Evolutionary conservation across 768 basidiomycete species (phyloP), one percentile per base, ranked within the genome.

Genomic region (Lyophyllum semitale): DNA sequence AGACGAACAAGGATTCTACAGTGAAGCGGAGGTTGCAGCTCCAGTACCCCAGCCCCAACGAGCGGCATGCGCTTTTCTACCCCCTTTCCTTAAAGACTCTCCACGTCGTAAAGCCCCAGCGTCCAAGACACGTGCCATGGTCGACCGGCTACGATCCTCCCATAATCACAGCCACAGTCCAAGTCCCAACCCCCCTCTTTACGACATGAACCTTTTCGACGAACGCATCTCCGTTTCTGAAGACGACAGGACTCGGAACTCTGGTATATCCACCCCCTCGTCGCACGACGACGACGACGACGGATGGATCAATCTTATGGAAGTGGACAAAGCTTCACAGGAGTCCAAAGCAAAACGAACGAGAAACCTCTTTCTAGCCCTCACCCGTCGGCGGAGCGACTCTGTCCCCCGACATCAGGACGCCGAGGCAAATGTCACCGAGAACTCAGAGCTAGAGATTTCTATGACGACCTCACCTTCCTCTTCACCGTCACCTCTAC

Each of bases 101-200:
- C 66, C 66, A 38, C 73, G 72, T 17, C 73, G 69, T 26, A 75
- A 73, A 41, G 68, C 71, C 11, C 73, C 81, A 20, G 64, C 73
- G 29, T 85, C 84, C 20, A 80, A 78, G 62, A 86, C 84, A 18
- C 76, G 84, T 12, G 79, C 82, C 58, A 81, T 86, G 38, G 81
- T 86, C 27, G 84, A 86, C 58, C 74, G 76, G 32, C 65, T 85
- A 37, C 77, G 82, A 50, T 81, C 76, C 7, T 59, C 57, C 17
- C 56, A 57, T 27, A 55, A 59, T 41, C 55, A 60, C 13, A 72
- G 69, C 54, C 73, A 69, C 32, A 72, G 64, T 29, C 59, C 64
- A 11, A 58, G 65, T 53, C 71, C 76, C 4, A 75, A 71, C 55
- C 68, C 74, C 3, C 66, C 68, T 9, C 61, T 67, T 29, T 66